Percentiles rank a stretch among this genome's conserved stretches.
Conservation (phyloP, 2,329 filamentous ascomycete species). For the Penicillium sp. region DNA sequence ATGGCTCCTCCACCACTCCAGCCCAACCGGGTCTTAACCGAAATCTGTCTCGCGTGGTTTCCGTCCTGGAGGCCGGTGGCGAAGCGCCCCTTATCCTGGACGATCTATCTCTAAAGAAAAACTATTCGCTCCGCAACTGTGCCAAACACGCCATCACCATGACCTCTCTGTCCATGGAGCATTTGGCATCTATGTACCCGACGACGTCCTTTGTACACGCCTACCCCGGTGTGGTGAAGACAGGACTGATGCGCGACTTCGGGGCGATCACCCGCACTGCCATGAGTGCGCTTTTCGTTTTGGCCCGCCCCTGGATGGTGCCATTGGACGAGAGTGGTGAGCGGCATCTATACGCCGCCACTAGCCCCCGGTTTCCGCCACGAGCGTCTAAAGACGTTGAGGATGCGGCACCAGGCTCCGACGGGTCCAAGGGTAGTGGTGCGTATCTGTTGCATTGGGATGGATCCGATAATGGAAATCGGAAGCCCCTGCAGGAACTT, state of each 20-base stretch:
- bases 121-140: conserved; percentile 22
- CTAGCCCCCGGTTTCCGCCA: conserved; percentile 25
- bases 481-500: conserved; percentile 20
- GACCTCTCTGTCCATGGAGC: conserved; percentile 32
- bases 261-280: conserved; percentile 15
- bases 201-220: conserved; percentile 58
- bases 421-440: conserved; percentile 25
- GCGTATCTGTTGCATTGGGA: conserved; percentile 26
- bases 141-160: conserved; percentile 28
- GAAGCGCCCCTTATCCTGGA: conserved; percentile 23
- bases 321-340: conserved; percentile 26
- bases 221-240: conserved; percentile 53
- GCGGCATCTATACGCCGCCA: conserved; percentile 27
- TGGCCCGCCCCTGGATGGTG: conserved; percentile 21
- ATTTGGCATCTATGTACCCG: conserved; percentile 55
- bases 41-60: conserved; percentile 24
- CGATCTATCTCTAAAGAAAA: conserved; percentile 24
- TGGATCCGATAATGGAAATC: conserved; percentile 19
- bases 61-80: conserved; percentile 24
- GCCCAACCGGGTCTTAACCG: conserved; percentile 4
- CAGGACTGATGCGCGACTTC: conserved; percentile 21
- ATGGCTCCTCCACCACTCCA: not conserved
- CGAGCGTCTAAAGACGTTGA: conserved; percentile 7
- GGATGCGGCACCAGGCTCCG: conserved; percentile 20
- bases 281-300: conserved; percentile 11